phyloP scores from a whole-genome alignment of 2,329 filamentous ascomycete genomes.

The Tolypocladium paradoxum region DNA sequence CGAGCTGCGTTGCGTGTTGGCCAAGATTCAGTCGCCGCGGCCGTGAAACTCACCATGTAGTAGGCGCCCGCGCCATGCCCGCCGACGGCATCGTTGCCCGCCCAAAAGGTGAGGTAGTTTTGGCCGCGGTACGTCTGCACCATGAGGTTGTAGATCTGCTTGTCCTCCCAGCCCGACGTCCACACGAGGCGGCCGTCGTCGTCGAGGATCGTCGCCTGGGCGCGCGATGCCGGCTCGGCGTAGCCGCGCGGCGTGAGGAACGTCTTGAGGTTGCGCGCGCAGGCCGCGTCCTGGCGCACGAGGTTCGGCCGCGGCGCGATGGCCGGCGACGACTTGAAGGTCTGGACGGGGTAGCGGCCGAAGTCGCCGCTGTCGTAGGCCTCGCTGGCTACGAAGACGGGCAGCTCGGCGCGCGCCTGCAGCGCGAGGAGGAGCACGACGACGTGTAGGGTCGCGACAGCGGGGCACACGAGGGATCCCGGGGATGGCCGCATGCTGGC shows the following conservation, averaged over 20 bases:
- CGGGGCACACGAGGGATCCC: background rate
- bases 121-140: conserved; percentile 8
- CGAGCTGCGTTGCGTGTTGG: background rate
- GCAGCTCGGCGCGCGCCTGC: background rate
- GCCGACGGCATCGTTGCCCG: conserved; percentile 26
- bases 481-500: background rate
- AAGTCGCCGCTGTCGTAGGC: conserved; percentile 13
- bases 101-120: conserved; percentile 14
- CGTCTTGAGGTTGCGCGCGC: conserved; percentile 19
- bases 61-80: conserved; percentile 32
- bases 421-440: background rate
- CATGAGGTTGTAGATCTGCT: conserved; percentile 12
- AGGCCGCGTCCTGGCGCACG: conserved; percentile 14
- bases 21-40: background rate
- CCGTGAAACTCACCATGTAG: conserved; percentile 25
- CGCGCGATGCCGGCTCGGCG: conserved; percentile 14
- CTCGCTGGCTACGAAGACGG: conserved; percentile 2
- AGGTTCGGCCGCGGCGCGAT: conserved; percentile 18
- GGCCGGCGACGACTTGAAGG: conserved; percentile 3
- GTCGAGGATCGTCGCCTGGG: conserved; percentile 30
- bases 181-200: conserved; percentile 27
- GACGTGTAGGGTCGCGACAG: background rate
- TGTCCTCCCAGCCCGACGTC: conserved; percentile 14
- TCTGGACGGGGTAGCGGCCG: conserved; percentile 14
- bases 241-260: conserved; percentile 22